Percentiles rank a stretch among this genome's conserved stretches.
phyloP scores from a whole-genome alignment of 352 stramenopile species.

The Thalassiosira sp. region DNA sequence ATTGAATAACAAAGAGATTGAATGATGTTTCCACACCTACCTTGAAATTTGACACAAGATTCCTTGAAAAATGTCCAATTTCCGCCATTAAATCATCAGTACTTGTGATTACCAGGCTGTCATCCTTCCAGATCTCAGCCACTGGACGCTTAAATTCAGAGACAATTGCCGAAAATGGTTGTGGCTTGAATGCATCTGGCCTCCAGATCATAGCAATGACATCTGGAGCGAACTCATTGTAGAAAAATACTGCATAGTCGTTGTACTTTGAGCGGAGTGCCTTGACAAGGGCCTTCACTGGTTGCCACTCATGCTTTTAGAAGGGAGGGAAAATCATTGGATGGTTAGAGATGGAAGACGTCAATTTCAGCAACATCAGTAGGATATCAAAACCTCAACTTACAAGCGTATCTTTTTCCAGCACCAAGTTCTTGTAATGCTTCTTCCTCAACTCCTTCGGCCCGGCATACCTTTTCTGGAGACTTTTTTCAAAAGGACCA shows the following conservation, averaged over 20 bases:
- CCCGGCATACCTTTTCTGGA: slow-evolving; percentile 51
- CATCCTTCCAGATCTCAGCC: slow-evolving; percentile 25
- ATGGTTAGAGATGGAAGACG: no score
- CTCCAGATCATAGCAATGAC: slow-evolving; percentile 77
- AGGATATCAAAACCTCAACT: slow-evolving; percentile 30
- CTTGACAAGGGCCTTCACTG: slow-evolving; percentile 60
- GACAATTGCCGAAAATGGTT: slow-evolving; percentile 65
- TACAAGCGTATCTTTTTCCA: slow-evolving; percentile 49
- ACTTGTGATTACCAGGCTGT: no score
- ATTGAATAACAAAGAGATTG: no score
- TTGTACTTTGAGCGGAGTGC: slow-evolving; percentile 60
- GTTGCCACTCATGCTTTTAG: slow-evolving; percentile 56
- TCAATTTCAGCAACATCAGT: no score
- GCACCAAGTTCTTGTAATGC: slow-evolving; percentile 67
- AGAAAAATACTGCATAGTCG: slow-evolving; percentile 74
- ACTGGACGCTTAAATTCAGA: slow-evolving; percentile 65
- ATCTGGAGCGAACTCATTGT: slow-evolving; percentile 75
- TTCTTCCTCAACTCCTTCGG: slow-evolving; percentile 69
- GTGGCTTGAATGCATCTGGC: slow-evolving; percentile 52
- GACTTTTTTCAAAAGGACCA: slow-evolving; percentile 49
- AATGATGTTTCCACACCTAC: no score
- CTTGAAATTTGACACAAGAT: no score
- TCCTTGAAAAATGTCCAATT: no score
- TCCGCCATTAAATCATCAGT: no score
- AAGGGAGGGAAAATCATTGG: background rate